A percentile compares a stretch with the other conserved stretches of the same genome.
Evolutionary conservation across 2,329 filamentous ascomycete genomes (phyloP).

Genomic region (Cladophialophora carrionii): DNA sequence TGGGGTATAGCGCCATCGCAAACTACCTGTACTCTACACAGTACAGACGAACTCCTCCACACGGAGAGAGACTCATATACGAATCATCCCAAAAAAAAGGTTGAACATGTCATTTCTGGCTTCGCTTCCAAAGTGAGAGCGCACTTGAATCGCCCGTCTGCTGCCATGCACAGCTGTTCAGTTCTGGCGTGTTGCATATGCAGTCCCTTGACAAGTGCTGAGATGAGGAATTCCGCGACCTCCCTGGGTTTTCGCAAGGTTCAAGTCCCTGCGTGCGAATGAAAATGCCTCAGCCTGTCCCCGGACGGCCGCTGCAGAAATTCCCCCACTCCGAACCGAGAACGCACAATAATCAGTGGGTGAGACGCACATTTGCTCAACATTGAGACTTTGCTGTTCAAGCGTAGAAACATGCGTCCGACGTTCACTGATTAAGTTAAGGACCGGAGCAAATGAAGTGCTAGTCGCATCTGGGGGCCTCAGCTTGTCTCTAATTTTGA

Average conservation of each 20-base stretch:
- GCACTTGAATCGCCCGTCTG: neutral
- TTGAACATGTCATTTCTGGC: slow-evolving; percentile 18
- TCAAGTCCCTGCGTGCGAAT: neutral
- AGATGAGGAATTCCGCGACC: slow-evolving; percentile 5
- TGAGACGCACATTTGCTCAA: slow-evolving; percentile 4
- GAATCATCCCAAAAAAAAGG: slow-evolving; percentile 15
- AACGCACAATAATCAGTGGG: neutral
- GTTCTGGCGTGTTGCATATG: slow-evolving; percentile 5
- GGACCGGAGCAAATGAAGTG: neutral
- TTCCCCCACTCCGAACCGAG: slow-evolving; percentile 15
- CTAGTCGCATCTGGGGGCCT: slow-evolving; percentile 3
- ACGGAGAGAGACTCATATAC: slow-evolving; percentile 6
- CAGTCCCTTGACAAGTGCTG: slow-evolving; percentile 3
- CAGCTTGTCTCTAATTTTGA: slow-evolving; percentile 19
- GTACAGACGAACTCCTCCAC: slow-evolving; percentile 11
- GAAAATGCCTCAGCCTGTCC: slow-evolving; percentile 15
- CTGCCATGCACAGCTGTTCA: neutral
- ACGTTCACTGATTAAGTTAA: neutral
- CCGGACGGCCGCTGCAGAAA: slow-evolving; percentile 8
- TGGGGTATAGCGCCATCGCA: slow-evolving; percentile 2
- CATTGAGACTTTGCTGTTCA: neutral
- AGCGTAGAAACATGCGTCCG: neutral
- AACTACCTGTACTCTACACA: slow-evolving; percentile 15
- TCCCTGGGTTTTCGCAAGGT: neutral
- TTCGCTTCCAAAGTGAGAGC: slow-evolving; percentile 3